Evolutionary conservation across 2,329 filamentous ascomycete species (phyloP), one percentile per base, ranked within the genome.

Genomic region (Parasarocladium wereldwijsianum): DNA sequence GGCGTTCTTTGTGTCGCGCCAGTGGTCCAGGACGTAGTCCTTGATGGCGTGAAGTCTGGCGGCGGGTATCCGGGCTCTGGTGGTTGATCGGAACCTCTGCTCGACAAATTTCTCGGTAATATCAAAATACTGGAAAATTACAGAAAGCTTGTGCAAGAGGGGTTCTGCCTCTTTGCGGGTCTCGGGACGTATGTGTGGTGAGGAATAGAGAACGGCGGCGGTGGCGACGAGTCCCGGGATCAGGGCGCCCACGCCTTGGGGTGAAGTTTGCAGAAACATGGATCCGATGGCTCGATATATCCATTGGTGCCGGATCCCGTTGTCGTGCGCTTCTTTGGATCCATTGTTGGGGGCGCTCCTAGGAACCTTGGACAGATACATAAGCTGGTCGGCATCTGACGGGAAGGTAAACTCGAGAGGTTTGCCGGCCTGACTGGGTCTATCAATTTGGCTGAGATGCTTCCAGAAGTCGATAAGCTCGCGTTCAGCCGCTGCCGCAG

Each of bases 381-480:
- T 21, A 8, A 21, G n/a, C 19, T 21, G 8, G 19, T 30, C 28
- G 5, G 23, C 2, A 35, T 38, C 7, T 34, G 38, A 12, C 38
- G 53, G 50, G 19, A 57, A 33, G 28, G 45, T 44, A 26, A 54
- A 55, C 5, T 35, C 38, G 4, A 42, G 32, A 1, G 31, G 27
- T 10, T 39, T 24, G 8, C 31, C 31, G 6, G 32, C 18, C 24
- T 50, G 46, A n/a, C 44, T 43, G 5, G 29, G 34, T 8, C 53
- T 44, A 24, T 40, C 45, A 22, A 56, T 37, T 29, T 51, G 47
- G 2, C 54, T 52, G 10, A 55, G 34, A 32, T 54, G 49, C 38
- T 48, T 46, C 54, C 54, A 57, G 31, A 56, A 33, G 9, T 42
- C 41, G 17, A 54, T 22, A 4, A 56, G 39, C 35, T 55, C 50